Evolutionary conservation across 306 rosid genomes (phyloP), one percentile per base, ranked within the genome.

Genomic region (Betula pendula): DNA sequence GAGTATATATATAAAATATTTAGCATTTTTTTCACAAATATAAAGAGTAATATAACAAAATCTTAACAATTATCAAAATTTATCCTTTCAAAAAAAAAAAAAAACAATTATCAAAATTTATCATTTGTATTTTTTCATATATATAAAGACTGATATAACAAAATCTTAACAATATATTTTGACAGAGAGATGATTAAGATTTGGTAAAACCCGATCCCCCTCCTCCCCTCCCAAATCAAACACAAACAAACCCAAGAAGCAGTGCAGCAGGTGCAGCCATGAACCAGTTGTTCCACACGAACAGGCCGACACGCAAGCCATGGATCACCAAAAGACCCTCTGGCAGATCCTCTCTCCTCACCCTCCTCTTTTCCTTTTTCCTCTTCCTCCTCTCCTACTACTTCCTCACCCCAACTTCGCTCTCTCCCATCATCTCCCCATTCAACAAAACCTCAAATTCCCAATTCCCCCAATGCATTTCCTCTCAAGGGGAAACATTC

Each of bases 401-500:
- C 82, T 83, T 84, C 69, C 44, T 72, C 71, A 50, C 55, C 45
- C 82, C 86, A 20, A 8, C 9, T 20, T 78, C 85, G 44, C 69
- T 76, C 66, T 22, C 53, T 20, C 47, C 59, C 66, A 48, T n/a
- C 66, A 48, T 53, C 29, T 65, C 84, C 0, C 74, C 86, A 76
- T 9, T 40, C 17, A 66, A 11, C 5, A 43, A 68, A 42, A 63
- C 75, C 51, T 43, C 25, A 8, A 24, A 11, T 33, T 29, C 84
- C 17, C 59, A 52, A n/a, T 68, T 81, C 47, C 75, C 63, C 42
- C 82, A 56, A 40, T 90, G 98, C 77, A 72, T 86, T 9, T n/a
- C 87, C 11, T 20, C 43, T 70, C 90, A 73, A 62, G 85, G 88
- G 15, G 88, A 83, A 68, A 92, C 68, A 63, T 95, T 92, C 86